Conservation (phyloP, 176 grass and related monocot species). For the Rhynchospora breviuscula region DNA sequence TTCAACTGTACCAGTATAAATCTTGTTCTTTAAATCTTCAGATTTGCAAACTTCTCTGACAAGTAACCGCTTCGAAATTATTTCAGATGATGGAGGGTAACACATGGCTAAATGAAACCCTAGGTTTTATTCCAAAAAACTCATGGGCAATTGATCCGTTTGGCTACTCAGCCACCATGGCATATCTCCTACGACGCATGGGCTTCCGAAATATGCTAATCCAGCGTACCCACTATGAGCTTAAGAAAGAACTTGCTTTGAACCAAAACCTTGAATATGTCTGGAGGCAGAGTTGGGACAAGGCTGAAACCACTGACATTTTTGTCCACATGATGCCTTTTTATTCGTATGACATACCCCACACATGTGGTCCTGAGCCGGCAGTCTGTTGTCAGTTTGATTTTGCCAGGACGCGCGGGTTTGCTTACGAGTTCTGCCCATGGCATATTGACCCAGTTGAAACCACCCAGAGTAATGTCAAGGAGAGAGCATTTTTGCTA, state of each 20-base stretch:
- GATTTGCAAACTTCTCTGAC: neutral
- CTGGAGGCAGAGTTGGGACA: constrained; percentile 98
- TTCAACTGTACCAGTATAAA: neutral
- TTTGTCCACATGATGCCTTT: constrained; percentile 99
- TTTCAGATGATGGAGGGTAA: constrained; percentile 97
- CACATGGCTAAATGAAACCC: constrained; percentile 88
- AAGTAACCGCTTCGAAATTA: constrained; percentile 2
- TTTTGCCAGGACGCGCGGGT: constrained; percentile 80
- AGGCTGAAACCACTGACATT: constrained; percentile 86
- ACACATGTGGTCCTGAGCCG: constrained; percentile 98
- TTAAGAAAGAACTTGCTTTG: constrained; percentile 91
- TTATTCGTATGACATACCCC: constrained; percentile 98
- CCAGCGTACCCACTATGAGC: constrained; percentile 92
- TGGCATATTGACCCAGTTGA: constrained; percentile 85
- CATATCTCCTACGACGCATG: constrained; percentile 89
- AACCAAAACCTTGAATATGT: constrained; percentile 85
- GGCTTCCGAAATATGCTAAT: constrained; percentile 97
- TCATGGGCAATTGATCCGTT: constrained; percentile 98
- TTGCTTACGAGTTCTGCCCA: constrained; percentile 71
- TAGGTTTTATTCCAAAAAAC: constrained; percentile 91
- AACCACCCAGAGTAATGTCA: constrained; percentile 66
- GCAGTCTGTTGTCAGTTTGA: constrained; percentile 99
- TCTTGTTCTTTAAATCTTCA: neutral
- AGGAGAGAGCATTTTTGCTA: constrained; percentile 75
- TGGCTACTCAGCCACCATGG: constrained; percentile 97